Percentiles rank a stretch among this genome's conserved stretches.
These are phyloP conservation scores for Russula sp. DNA, from an alignment of 768 basidiomycete genomes.

Conservation along the genomic window DNA sequence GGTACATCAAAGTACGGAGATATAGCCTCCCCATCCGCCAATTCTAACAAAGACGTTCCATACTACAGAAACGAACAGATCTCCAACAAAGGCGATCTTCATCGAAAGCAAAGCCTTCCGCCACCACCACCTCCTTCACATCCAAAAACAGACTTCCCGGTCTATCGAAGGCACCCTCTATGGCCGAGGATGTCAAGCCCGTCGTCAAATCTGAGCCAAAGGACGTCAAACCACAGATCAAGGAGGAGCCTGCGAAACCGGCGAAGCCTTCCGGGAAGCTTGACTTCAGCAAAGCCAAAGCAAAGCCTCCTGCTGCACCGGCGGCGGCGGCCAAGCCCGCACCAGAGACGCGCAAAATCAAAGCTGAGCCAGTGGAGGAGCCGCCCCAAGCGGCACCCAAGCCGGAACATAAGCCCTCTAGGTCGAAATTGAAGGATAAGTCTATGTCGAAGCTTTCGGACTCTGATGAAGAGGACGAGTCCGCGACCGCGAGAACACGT, in stretches of 20 bases:
- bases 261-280: constrained; percentile 48
- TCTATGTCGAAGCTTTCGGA: constrained; percentile 31
- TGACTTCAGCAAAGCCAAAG: constrained; percentile 43
- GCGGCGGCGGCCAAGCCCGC: constrained; percentile 22
- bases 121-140: constrained; percentile 13
- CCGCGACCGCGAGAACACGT: constrained; percentile 1
- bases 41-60: neutral
- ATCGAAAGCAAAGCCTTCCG: constrained; percentile 10
- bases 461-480: constrained; percentile 34
- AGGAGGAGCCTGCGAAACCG: constrained; percentile 34
- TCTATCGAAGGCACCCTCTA: constrained; percentile 22
- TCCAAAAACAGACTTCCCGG: constrained; percentile 26
- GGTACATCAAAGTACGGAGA: constrained; percentile 22
- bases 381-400: constrained; percentile 15
- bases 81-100: constrained; percentile 1
- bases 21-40: neutral
- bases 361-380: constrained; percentile 28
- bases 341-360: constrained; percentile 18
- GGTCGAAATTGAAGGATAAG: constrained; percentile 11
- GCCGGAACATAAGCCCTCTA: constrained; percentile 8
- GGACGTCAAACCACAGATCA: constrained; percentile 33
- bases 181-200: constrained; percentile 22
- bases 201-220: constrained; percentile 34
- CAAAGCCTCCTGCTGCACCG: constrained; percentile 13
- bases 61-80: constrained; percentile 8